Evolutionary conservation across 371 early-diverging fungal genomes (phyloP).

Genomic region (Mortierella sp.): DNA sequence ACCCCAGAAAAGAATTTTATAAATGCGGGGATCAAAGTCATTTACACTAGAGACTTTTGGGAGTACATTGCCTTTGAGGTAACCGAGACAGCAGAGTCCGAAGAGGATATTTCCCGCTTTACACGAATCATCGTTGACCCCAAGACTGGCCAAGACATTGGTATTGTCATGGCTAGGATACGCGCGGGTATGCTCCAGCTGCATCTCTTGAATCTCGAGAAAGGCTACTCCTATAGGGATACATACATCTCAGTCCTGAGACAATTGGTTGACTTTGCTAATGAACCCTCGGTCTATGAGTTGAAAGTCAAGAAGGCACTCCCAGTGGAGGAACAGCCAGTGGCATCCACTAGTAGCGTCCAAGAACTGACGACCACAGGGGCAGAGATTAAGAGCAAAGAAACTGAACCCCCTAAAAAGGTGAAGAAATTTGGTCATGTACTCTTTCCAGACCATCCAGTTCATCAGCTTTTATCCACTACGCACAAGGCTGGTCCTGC

Average conservation of each 20-base stretch:
- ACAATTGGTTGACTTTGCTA: slow-evolving; percentile 10
- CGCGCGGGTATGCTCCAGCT: background rate
- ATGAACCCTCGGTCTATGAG: slow-evolving; percentile 1
- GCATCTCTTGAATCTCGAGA: slow-evolving; percentile 19
- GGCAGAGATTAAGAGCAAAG: too few species aligned
- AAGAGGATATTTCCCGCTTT: slow-evolving; percentile 1
- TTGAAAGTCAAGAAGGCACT: slow-evolving; percentile 7
- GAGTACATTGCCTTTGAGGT: slow-evolving; percentile 24
- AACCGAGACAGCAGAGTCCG: background rate
- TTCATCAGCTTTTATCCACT: background rate
- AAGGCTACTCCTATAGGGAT: background rate
- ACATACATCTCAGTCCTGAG: slow-evolving; percentile 16
- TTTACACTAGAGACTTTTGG: slow-evolving; percentile 22
- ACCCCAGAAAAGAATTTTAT: slow-evolving; percentile 1
- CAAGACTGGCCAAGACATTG: slow-evolving; percentile 26
- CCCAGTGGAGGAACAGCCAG: slow-evolving; percentile 2
- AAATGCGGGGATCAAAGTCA: slow-evolving; percentile 10
- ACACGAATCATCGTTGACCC: slow-evolving; percentile 28
- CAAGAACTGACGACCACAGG: background rate
- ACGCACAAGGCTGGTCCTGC: background rate
- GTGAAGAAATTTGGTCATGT: background rate
- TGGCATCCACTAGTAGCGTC: too few species aligned
- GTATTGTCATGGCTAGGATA: slow-evolving; percentile 4
- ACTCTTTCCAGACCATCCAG: slow-evolving; percentile 22
- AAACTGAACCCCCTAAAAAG: too few species aligned